Evolutionary conservation across 129 eudicot species (phyloP), one percentile per base, ranked within the genome.

Genomic region (Tagetes erecta): DNA sequence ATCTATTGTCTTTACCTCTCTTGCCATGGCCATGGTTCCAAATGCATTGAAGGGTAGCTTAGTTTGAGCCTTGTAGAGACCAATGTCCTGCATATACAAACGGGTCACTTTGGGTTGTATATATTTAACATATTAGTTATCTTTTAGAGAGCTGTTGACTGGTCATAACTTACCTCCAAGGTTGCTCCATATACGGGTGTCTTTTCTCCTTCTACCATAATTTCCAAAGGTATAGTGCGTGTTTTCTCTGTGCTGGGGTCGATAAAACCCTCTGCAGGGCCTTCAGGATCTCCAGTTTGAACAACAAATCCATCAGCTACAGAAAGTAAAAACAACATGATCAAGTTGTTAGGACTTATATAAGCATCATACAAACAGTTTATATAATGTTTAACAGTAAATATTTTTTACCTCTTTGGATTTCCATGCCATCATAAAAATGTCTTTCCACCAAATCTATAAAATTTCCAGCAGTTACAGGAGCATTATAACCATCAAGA

Each of bases 11-110:
- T 84, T 47, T 70, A 91, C 99, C 65, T 91, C 99, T 87, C 99
- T 83, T 2, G 99, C 99, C 99, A 94, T 94, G 44, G 99, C 99
- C 99, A 94, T 94, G 42, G 99, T 94, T 80, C 99, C 99, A 75
- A 94, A 94, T 50, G 99, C 99, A 79, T 94, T 94, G 55, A 94
- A 94, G 12, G 97, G 99, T 59, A 94, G 97, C 84, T 77, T 94
- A 3, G 97, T 91, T 82, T 94, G 99, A 77, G 99, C 99, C 77
- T 94, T 94, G 91, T 94, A 94, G 6, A 94, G 86, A 78, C 98
- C 98, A 74, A 94, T 87, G 49, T 94, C 98, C 98, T 94, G 97
- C 46, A 77, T 78, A 30, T 33, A 82, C 79, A 51, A 37, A 33
- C 2, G 44, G 66, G 40, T 57, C 39, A n/a, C 36, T 13, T 67